Evolutionary conservation across 1,284 basidiomycete genomes (phyloP).

Genomic region (Cryptococcus jaspeensis): DNA sequence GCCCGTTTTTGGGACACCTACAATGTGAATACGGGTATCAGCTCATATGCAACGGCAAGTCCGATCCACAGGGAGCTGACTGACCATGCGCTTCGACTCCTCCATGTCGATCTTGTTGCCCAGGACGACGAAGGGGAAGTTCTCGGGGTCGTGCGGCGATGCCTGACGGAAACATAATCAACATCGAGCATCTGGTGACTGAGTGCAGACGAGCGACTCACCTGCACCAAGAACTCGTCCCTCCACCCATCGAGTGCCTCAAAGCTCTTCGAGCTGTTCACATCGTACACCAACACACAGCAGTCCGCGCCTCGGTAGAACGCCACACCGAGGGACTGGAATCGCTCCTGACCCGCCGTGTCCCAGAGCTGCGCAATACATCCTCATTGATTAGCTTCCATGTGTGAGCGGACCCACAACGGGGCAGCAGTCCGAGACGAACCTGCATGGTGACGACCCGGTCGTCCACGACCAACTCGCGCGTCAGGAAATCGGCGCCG

Average conservation of each 20-base stretch:
- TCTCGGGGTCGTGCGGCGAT: conserved; percentile 96
- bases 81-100: conserved; percentile 94
- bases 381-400: too few species aligned
- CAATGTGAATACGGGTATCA: not conserved
- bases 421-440: conserved; percentile 27
- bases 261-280: conserved; percentile 97
- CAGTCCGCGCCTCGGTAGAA: conserved; percentile 99
- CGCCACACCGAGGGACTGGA: conserved; percentile 96
- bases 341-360: conserved; percentile 98
- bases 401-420: not conserved
- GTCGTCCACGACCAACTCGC: conserved; percentile 98
- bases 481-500: conserved; percentile 75
- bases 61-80: conserved; percentile 25
- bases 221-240: conserved; percentile 91
- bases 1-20: conserved; percentile 99
- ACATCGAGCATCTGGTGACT: not conserved
- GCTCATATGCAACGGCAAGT: not conserved
- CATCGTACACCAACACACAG: conserved; percentile 98
- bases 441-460: conserved; percentile 98
- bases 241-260: conserved; percentile 95
- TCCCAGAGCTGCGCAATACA: conserved; percentile 80
- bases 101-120: conserved; percentile 99
- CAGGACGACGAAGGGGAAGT: conserved; percentile 97
- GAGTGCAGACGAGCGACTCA: conserved; percentile 20
- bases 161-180: conserved; percentile 57